A percentile compares a stretch with the other conserved stretches of the same genome.
These are phyloP conservation scores for Penicillium simplicissimum DNA, from an alignment of 495 filamentous ascomycete species.

Conservation along the genomic window DNA sequence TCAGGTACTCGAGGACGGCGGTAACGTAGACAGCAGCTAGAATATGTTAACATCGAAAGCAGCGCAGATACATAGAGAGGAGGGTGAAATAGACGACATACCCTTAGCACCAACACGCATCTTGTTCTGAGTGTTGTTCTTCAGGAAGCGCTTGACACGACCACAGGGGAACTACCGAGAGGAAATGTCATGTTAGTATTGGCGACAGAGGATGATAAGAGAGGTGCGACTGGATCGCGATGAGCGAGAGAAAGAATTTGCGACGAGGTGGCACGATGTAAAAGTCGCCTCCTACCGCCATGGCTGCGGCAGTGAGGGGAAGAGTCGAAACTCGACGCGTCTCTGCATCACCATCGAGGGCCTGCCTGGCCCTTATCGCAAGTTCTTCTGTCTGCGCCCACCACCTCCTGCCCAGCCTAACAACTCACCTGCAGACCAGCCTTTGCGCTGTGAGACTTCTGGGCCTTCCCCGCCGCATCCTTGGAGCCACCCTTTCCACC, in stretches of 20 bases:
- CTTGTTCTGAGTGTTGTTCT: conserved; percentile 99
- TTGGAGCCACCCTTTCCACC: conserved; percentile 90
- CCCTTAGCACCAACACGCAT: conserved; percentile 98
- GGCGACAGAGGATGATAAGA: background rate
- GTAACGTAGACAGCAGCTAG: conserved; percentile 95
- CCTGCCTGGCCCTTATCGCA: conserved; percentile 18
- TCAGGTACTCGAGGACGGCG: conserved; percentile 96
- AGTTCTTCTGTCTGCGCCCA: background rate
- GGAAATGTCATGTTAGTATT: conserved; percentile 18
- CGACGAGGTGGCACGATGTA: conserved; percentile 11
- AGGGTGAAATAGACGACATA: conserved; percentile 26
- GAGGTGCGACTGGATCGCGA: background rate
- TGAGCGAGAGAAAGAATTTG: conserved; percentile 9
- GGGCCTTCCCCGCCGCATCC: conserved; percentile 75
- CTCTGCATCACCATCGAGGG: conserved; percentile 8
- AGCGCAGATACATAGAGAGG: background rate
- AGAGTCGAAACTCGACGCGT: conserved; percentile 26
- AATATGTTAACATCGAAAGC: conserved; percentile 12
- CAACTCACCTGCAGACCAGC: conserved; percentile 94
- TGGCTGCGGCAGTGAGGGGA: conserved; percentile 14
- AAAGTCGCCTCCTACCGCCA: conserved; percentile 3
- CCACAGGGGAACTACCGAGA: conserved; percentile 92
- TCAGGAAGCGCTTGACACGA: conserved; percentile 99
- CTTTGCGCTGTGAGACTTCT: conserved; percentile 97
- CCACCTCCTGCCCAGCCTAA: conserved; percentile 1